phyloP scores from a whole-genome alignment of 2,329 filamentous ascomycete genomes.

The Neurospora crassa region DNA sequence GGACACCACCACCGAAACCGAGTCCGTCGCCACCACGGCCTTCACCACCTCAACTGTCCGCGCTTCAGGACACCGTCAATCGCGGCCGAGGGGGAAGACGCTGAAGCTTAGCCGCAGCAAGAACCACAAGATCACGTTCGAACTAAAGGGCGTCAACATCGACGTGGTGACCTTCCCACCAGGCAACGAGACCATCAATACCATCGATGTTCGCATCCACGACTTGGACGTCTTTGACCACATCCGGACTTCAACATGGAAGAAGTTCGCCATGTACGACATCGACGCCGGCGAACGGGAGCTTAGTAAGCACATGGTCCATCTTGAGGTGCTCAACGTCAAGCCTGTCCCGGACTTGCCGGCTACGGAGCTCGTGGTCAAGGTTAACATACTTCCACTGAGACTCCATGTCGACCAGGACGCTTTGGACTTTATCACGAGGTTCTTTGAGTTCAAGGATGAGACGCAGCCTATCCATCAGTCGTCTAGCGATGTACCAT shows the following conservation, averaged over 20 bases:
- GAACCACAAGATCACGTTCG: slow-evolving; percentile 91
- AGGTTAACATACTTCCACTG: slow-evolving; percentile 69
- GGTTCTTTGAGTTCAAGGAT: slow-evolving; percentile 98
- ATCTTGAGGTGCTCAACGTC: slow-evolving; percentile 80
- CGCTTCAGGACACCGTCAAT: slow-evolving; percentile 30
- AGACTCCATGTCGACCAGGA: slow-evolving; percentile 95
- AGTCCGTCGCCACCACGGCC: slow-evolving; percentile 74
- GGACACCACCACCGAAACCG: slow-evolving; percentile 78
- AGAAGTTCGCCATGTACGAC: slow-evolving; percentile 93
- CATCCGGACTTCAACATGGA: slow-evolving; percentile 92
- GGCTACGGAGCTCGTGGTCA: slow-evolving; percentile 81
- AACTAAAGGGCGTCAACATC: slow-evolving; percentile 73
- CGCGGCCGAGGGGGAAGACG: slow-evolving; percentile 35
- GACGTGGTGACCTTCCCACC: slow-evolving; percentile 77
- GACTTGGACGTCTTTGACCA: slow-evolving; percentile 91
- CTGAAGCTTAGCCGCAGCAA: slow-evolving; percentile 76
- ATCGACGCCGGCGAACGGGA: slow-evolving; percentile 79
- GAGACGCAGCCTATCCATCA: slow-evolving; percentile 46
- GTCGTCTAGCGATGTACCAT: slow-evolving; percentile 64
- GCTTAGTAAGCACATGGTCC: slow-evolving; percentile 79
- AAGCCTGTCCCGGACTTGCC: slow-evolving; percentile 75
- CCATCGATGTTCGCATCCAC: slow-evolving; percentile 71
- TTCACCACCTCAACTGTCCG: slow-evolving; percentile 48
- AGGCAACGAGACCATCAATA: slow-evolving; percentile 74
- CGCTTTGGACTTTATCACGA: slow-evolving; percentile 89